These are phyloP conservation scores for Dalbergia cultrata DNA, from an alignment of 306 rosid genomes.

Conservation along the genomic window DNA sequence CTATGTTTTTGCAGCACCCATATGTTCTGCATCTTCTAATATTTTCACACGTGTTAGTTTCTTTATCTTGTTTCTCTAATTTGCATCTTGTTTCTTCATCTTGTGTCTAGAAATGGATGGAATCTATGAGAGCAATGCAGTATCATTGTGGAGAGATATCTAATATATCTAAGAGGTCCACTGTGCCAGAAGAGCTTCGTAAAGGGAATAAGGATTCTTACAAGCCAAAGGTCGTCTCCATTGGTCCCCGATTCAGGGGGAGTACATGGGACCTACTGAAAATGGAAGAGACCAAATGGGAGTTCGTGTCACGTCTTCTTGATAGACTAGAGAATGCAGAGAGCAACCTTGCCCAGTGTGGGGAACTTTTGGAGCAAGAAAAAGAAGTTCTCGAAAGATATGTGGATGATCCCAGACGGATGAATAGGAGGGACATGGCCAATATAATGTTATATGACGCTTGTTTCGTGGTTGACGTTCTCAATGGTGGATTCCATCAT, in stretches of 20 bases:
- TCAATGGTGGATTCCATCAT: too few species aligned
- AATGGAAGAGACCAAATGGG: conserved; percentile 36
- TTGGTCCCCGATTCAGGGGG: conserved; percentile 26
- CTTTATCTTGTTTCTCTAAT: too few species aligned
- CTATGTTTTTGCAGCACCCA: too few species aligned
- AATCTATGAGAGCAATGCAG: too few species aligned
- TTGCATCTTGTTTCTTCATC: too few species aligned
- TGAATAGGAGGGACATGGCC: not conserved
- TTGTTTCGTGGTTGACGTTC: conserved; percentile 43
- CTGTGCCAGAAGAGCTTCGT: conserved; percentile 4
- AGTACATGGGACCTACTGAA: not conserved
- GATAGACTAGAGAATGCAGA: too few species aligned
- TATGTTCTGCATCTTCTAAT: too few species aligned
- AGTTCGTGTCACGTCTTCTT: too few species aligned
- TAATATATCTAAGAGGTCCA: not conserved
- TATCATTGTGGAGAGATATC: too few species aligned
- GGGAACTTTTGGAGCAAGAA: not conserved
- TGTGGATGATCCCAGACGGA: not conserved
- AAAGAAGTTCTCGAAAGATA: conserved; percentile 12
- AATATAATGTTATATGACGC: conserved; percentile 32
- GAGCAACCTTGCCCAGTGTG: too few species aligned
- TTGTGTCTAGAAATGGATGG: too few species aligned
- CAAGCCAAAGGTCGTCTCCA: conserved; percentile 22
- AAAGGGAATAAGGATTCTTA: not conserved
- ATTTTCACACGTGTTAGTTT: too few species aligned